Base-by-base conservation (phyloP, 495 filamentous ascomycete species). In the Staphylotrichum longicolle region DNA sequence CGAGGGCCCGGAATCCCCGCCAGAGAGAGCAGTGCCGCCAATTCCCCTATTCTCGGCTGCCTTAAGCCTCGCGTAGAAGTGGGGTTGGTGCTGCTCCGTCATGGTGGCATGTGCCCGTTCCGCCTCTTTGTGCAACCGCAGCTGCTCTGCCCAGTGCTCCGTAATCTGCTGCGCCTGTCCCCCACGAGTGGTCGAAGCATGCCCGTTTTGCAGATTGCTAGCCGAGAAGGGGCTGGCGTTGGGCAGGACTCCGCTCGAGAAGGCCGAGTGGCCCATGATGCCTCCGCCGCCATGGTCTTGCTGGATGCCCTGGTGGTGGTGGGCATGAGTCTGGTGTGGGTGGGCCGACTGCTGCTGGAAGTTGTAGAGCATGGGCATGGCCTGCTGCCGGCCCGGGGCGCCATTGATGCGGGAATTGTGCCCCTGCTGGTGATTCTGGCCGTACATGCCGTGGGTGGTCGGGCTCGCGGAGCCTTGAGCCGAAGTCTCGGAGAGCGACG, bases 91-190 rank as follows among this genome's bases (percentile, higher is more conserved):
- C 54, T 80, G 76, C 14, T 83, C 80, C 5, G 81, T 81, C 76
- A 86, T 96, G 76, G 75, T 87, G 79, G 75, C 87, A 84, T 74
- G 90, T 74, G 72, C 77, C 77, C 82, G 68, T 82, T 86, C 68
- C 5, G 90, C 84, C 59, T 91, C 86, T 39, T 87, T 86, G 57
- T 85, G 85, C 54, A 94, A 77, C 59, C 88, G 87, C 51, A 96
- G 75, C 71, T 99, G 94, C 68, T 91, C 86, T 58, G 86, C 85
- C 92, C 92, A 97, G 70, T 96, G 88, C 65, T 95, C 91, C 63
- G 80, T 90, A 41, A 86, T 77, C 49, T 72, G 71, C 54, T 79
- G 78, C 5, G 70, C 65, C 41, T 77, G 77, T 4, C 76, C 77
- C 11, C 74, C 76, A 9, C 80, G 72, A 1, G 75, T 60, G 37